Percentiles rank a stretch among this genome's conserved stretches.
These are phyloP conservation scores for Lolium perenne DNA, from an alignment of 176 grass and related monocot species.

Conservation along the genomic window DNA sequence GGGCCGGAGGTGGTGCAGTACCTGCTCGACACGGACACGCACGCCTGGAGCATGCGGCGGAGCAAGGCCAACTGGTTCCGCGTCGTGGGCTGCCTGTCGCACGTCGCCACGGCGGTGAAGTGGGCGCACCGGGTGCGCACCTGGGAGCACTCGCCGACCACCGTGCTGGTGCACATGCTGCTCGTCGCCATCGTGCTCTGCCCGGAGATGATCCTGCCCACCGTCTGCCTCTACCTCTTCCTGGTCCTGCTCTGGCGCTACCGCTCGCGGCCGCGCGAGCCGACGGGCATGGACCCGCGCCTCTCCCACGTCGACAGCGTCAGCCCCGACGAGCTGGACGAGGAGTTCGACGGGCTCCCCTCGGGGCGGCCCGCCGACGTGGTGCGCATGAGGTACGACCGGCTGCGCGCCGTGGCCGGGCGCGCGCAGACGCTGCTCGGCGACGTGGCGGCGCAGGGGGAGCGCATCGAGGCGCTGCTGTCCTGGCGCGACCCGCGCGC, in stretches of 20 bases:
- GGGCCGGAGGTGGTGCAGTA: conserved; percentile 95
- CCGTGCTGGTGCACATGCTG: conserved; percentile 79
- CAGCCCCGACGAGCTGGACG: conserved; percentile 91
- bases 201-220: conserved; percentile 88
- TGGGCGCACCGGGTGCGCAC: conserved; percentile 74
- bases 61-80: conserved; percentile 99
- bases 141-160: conserved; percentile 77
- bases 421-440: conserved; percentile 88
- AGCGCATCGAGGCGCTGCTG: conserved; percentile 85
- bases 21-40: conserved; percentile 92
- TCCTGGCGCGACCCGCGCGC: conserved; percentile 92
- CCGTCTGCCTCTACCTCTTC: conserved; percentile 82
- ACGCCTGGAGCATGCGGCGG: conserved; percentile 89
- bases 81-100: conserved; percentile 77
- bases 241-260: conserved; percentile 84
- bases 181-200: conserved; percentile 81
- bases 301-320: conserved; percentile 83
- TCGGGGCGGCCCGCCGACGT: conserved; percentile 71
- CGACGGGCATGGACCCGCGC: conserved; percentile 80
- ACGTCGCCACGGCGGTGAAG: conserved; percentile 53
- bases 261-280: conserved; percentile 59
- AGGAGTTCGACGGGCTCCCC: conserved; percentile 94
- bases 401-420: conserved; percentile 81
- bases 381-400: conserved; percentile 75
- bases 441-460: conserved; percentile 89